Evolutionary conservation across 257 asterid species (phyloP), one percentile per base, ranked within the genome.

Genomic region (Solanum appendiculatum): DNA sequence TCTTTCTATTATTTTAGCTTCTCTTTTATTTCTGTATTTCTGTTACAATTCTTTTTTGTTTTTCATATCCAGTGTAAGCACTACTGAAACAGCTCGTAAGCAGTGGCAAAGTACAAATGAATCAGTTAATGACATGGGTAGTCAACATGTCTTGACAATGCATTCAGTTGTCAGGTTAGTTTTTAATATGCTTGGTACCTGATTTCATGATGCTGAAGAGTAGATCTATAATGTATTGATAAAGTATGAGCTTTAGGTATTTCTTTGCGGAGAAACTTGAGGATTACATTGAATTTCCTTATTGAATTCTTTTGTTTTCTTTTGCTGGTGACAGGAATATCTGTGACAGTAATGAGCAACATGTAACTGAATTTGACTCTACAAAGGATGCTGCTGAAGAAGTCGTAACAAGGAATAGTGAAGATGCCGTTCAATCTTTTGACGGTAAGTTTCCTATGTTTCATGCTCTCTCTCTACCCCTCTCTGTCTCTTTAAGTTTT

Each of bases 361-460:
- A 96, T 87, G 89, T 90, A 86, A 89, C 90, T 80, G 97, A 92
- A 73, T 73, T 96, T 29, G 96, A 88, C 88, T 87, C 93, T 58
- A 92, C 96, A 48, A 92, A 94, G 90, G 88, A 82, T 81, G 85
- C 91, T 40, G 93, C 92, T 68, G 97, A 94, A 90, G 98, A 92
- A 85, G 98, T 92, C 80, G 86, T 92, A 70, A 89, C 84, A 69
- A 85, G 77, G 86, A 92, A 90, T 51, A 93, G 91, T 42, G 93
- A 93, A 63, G 89, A 90, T 80, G 92, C 92, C 48, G 86, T 91
- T 80, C 89, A 75, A 77, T 88, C 82, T 75, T 85, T 93, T 88
- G 92, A 94, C 36, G 93, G 98, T 96, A 80, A 92, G 93, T 87
- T 44, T 80, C 29, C 6, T 18, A 16, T 29, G 68, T 44, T 78